phyloP scores from a whole-genome alignment of 2,329 filamentous ascomycete genomes.

The Rosellinia necatrix region DNA sequence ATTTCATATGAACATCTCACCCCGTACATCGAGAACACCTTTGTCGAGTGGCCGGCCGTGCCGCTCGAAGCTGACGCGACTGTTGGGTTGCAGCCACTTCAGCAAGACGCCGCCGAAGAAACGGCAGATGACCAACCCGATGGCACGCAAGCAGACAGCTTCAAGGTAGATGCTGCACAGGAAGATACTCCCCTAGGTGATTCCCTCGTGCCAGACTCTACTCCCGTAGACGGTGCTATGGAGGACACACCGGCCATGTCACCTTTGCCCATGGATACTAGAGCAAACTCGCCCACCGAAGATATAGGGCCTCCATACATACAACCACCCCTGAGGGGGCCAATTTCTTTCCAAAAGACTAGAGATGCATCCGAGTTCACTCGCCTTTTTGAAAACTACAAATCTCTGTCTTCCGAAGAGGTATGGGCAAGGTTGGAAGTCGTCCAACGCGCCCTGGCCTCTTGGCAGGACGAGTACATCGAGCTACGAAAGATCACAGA shows the following conservation, averaged over 20 bases:
- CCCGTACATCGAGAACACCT: constrained; percentile 36
- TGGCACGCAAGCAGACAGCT: constrained; percentile 6
- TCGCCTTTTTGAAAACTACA: constrained; percentile 53
- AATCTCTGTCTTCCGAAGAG: constrained; percentile 53
- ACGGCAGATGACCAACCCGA: constrained; percentile 20
- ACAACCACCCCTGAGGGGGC: constrained; percentile 32
- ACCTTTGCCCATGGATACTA: constrained; percentile 40
- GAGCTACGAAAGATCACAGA: constrained; percentile 56
- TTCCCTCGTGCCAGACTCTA: constrained; percentile 28
- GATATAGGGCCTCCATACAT: constrained; percentile 27
- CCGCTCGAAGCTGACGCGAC: constrained; percentile 27
- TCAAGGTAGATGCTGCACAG: constrained; percentile 23
- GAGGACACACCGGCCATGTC: constrained; percentile 42
- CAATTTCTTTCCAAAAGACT: constrained; percentile 55
- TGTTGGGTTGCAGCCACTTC: constrained; percentile 15
- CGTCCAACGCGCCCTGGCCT: constrained; percentile 51
- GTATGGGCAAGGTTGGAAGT: constrained; percentile 51
- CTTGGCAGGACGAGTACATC: constrained; percentile 61
- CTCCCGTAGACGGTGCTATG: constrained; percentile 33
- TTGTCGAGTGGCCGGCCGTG: constrained; percentile 34
- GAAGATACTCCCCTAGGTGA: constrained; percentile 37
- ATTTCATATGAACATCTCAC: constrained; percentile 36
- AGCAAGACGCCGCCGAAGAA: constrained; percentile 22
- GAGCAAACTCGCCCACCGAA: constrained; percentile 43
- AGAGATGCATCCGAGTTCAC: constrained; percentile 55